Conservation (phyloP, 306 rosid genomes). For the Mucuna pruriens region DNA sequence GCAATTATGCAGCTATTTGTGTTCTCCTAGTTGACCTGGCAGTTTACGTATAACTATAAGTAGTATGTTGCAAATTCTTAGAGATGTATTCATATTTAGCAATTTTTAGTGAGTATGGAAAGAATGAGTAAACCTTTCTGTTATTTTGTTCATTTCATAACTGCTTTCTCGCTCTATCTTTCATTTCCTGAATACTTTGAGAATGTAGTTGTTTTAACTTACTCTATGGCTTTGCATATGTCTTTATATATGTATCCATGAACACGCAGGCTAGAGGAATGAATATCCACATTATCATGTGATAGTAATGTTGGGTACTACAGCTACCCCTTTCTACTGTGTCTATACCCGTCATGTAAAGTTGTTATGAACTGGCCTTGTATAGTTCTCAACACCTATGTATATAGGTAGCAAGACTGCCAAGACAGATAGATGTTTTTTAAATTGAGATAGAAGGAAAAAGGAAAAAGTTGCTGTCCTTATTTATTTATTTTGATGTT, state of each 20-base stretch:
- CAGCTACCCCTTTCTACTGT: conserved; percentile 12
- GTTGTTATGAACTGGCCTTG: too few relatives aligned
- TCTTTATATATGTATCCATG: not conserved
- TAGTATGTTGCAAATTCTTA: not conserved
- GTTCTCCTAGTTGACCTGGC: not conserved
- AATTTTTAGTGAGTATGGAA: not conserved
- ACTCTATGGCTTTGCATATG: conserved; percentile 5
- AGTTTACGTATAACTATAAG: not conserved
- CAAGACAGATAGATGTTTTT: not conserved
- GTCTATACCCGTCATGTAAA: too few relatives aligned
- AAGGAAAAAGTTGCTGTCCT: not conserved
- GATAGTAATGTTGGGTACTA: not conserved
- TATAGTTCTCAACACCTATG: too few relatives aligned
- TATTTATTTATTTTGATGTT: conserved; percentile 14
- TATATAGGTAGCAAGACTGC: too few relatives aligned
- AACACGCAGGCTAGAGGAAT: not conserved
- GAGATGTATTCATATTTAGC: not conserved
- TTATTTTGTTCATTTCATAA: not conserved
- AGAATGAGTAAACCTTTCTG: not conserved
- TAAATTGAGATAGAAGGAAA: not conserved
- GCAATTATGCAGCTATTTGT: not conserved
- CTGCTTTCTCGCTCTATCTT: not conserved
- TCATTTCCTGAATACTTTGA: not conserved
- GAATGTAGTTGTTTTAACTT: not conserved
- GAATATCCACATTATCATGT: not conserved